phyloP scores from a whole-genome alignment of 495 filamentous ascomycete genomes.

The Talaromyces liani region DNA sequence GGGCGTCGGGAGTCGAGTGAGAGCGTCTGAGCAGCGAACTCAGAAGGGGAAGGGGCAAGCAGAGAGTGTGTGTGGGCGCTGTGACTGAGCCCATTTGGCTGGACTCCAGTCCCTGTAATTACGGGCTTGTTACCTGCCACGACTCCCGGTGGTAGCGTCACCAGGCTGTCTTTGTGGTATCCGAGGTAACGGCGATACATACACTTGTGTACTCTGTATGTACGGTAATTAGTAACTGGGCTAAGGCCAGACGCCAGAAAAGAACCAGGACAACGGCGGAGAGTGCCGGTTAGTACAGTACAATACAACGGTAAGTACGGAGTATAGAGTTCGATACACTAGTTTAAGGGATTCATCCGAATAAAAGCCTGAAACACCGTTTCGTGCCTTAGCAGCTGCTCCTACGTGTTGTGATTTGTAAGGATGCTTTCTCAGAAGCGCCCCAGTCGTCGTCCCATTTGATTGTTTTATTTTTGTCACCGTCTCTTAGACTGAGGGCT shows the following conservation, averaged over 20 bases:
- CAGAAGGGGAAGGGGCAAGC: not conserved
- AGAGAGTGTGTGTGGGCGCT: not conserved
- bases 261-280: not conserved
- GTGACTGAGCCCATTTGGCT: not conserved
- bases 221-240: not conserved
- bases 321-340: not conserved
- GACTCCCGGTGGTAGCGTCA: not conserved
- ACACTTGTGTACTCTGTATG: not conserved
- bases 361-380: not conserved
- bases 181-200: not conserved
- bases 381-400: not conserved
- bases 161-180: not conserved
- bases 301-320: not conserved
- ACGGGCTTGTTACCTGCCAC: not conserved
- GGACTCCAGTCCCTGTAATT: not conserved
- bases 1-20: not conserved
- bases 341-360: not conserved
- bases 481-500: not conserved
- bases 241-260: not conserved
- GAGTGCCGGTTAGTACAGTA: not conserved
- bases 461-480: not conserved
- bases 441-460: not conserved
- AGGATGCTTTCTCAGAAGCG: not conserved
- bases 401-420: slow-evolving; percentile 4
- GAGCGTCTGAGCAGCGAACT: not conserved